Evolutionary conservation across 2,329 filamentous ascomycete species (phyloP).

Genomic region (Hortaea werneckii): DNA sequence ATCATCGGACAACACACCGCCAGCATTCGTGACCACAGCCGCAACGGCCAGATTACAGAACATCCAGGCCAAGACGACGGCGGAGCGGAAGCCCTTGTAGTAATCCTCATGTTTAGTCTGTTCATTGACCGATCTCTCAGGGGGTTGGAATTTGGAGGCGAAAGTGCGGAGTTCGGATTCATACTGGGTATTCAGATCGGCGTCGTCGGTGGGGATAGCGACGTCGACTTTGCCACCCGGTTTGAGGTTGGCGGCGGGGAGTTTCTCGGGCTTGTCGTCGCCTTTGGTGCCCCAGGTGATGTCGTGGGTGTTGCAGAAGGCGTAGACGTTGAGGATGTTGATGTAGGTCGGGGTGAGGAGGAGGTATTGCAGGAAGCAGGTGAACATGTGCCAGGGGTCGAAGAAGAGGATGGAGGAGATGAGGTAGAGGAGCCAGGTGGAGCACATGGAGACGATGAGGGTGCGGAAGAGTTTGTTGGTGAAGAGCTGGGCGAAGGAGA

Average conservation of each 20-base stretch:
- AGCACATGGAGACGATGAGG: constrained; percentile 81
- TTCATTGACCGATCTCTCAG: constrained; percentile 51
- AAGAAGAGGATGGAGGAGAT: constrained; percentile 87
- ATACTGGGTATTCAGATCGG: constrained; percentile 90
- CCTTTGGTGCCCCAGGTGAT: constrained; percentile 98
- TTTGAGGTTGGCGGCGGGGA: constrained; percentile 80
- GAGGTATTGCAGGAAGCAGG: constrained; percentile 86
- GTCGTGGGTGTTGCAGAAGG: constrained; percentile 96
- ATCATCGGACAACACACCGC: constrained; percentile 54
- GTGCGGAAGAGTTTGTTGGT: constrained; percentile 85
- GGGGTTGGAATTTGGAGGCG: constrained; percentile 60
- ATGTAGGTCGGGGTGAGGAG: constrained; percentile 92
- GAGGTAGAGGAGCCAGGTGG: constrained; percentile 89
- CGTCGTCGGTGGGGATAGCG: constrained; percentile 74
- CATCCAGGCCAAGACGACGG: constrained; percentile 92
- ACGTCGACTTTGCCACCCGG: constrained; percentile 94
- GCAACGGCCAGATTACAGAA: constrained; percentile 85
- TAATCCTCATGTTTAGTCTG: constrained; percentile 90
- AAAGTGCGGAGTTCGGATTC: constrained; percentile 73
- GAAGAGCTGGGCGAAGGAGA: constrained; percentile 65
- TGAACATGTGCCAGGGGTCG: constrained; percentile 99
- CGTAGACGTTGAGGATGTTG: constrained; percentile 97
- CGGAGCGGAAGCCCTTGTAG: constrained; percentile 89
- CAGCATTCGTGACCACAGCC: constrained; percentile 77
- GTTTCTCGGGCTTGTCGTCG: constrained; percentile 87